A percentile compares a stretch with the other conserved stretches of the same genome.
phyloP scores from a whole-genome alignment of 208 protist species.

The Acanthamoeba culbertsoni region DNA sequence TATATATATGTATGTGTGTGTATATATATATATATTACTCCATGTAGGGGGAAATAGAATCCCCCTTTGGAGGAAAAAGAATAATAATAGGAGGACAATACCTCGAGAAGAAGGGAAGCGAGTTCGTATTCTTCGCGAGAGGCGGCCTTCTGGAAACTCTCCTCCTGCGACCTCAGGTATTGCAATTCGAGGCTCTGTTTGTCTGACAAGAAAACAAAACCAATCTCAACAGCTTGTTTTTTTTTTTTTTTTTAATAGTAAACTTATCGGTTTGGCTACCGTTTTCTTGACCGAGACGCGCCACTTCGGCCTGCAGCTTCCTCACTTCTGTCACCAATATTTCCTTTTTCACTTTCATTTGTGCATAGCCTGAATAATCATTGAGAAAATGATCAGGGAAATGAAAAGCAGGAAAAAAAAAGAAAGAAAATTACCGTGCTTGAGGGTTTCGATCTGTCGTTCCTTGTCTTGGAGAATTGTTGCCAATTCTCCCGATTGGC shows the following conservation, averaged over 20 bases:
- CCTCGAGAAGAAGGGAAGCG: background rate
- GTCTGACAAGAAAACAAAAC: no score
- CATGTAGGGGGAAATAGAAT: no score
- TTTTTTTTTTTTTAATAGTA: no score
- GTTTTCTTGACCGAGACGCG: background rate
- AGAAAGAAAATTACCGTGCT: background rate
- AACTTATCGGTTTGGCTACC: background rate
- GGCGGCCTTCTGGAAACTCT: background rate
- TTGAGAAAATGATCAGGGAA: background rate
- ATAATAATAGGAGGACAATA: background rate
- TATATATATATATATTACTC: no score
- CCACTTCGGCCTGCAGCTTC: background rate
- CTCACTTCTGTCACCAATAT: background rate
- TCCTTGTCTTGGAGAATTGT: background rate
- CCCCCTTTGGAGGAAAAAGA: no score
- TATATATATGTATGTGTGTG: no score
- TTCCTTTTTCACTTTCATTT: background rate
- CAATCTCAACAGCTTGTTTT: no score
- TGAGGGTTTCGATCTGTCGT: background rate
- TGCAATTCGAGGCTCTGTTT: background rate
- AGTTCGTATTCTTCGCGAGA: background rate
- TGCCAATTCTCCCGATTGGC: background rate
- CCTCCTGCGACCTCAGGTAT: background rate
- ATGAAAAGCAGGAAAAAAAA: background rate
- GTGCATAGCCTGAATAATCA: background rate